Percentiles rank a stretch among this genome's conserved stretches.
Conservation (phyloP, 106 monocot genomes). For the Apostasia shenzhenica region DNA sequence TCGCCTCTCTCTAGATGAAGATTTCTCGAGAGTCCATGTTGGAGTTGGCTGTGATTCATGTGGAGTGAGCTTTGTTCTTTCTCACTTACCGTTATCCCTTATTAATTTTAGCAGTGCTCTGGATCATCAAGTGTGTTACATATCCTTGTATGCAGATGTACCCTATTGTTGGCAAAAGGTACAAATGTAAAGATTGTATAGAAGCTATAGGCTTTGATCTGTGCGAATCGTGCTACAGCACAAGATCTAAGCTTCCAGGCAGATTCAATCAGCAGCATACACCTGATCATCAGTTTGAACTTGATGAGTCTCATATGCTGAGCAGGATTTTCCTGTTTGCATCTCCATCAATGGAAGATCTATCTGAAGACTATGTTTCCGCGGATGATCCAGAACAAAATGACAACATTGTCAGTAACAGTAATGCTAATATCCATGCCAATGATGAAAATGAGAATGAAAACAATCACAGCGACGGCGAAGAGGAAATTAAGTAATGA, state of each 20-base stretch:
- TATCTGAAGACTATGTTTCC: background rate
- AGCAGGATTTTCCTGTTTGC: background rate
- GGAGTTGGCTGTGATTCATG: constrained; percentile 89
- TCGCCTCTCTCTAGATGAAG: constrained; percentile 13
- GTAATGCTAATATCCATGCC: background rate
- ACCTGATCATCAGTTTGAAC: constrained; percentile 55
- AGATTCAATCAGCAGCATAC: constrained; percentile 92
- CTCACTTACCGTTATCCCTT: background rate
- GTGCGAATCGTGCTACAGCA: constrained; percentile 69
- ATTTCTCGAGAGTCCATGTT: constrained; percentile 25
- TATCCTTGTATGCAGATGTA: constrained; percentile 44
- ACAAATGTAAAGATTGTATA: constrained; percentile 77
- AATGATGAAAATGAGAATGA: background rate
- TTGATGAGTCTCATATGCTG: constrained; percentile 33
- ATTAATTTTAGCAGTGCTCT: background rate
- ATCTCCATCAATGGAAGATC: background rate
- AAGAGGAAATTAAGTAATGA: too few relatives aligned
- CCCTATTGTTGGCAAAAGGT: constrained; percentile 78
- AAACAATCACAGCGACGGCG: background rate
- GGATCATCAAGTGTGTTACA: background rate
- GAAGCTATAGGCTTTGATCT: constrained; percentile 82
- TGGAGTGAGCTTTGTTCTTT: constrained; percentile 55
- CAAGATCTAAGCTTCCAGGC: constrained; percentile 52
- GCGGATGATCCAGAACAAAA: background rate
- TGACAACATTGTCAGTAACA: background rate